Conservation (phyloP, 805 yeast genomes). For the Saccharomycopsis olivae region DNA sequence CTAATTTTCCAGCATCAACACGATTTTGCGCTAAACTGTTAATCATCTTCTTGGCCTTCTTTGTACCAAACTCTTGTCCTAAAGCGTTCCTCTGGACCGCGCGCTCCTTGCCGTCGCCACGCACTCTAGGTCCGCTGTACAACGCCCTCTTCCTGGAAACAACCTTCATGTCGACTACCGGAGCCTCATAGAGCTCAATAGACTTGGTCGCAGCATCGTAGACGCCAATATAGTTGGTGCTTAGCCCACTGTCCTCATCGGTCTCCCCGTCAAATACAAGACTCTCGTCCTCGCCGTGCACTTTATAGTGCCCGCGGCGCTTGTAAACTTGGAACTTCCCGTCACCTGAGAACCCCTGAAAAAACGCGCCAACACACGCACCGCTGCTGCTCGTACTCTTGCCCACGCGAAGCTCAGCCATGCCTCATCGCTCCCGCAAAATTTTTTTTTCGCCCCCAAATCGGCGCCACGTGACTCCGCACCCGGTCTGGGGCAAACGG, state of each 20-base stretch:
- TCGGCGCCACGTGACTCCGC: too few relatives aligned
- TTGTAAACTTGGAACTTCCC: too few relatives aligned
- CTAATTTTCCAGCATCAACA: slow-evolving; percentile 75
- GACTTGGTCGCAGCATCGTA: slow-evolving; percentile 59
- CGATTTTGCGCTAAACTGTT: slow-evolving; percentile 70
- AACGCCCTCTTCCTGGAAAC: slow-evolving; percentile 50
- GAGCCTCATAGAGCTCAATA: slow-evolving; percentile 52
- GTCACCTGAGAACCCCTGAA: too few relatives aligned
- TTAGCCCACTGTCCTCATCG: slow-evolving; percentile 28
- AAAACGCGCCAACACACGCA: too few relatives aligned
- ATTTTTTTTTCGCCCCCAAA: too few relatives aligned
- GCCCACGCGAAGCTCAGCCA: too few relatives aligned
- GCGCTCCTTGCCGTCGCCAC: slow-evolving; percentile 39
- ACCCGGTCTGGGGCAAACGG: too few relatives aligned
- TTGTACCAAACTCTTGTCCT: slow-evolving; percentile 96
- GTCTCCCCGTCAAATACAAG: slow-evolving; percentile 61
- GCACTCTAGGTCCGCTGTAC: slow-evolving; percentile 52
- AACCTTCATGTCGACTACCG: slow-evolving; percentile 53
- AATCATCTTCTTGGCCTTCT: slow-evolving; percentile 88
- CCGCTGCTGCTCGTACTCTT: too few relatives aligned
- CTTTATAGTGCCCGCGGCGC: too few relatives aligned
- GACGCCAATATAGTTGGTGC: slow-evolving; percentile 60
- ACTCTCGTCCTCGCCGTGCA: slow-evolving; percentile 72
- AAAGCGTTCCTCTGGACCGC: slow-evolving; percentile 65
- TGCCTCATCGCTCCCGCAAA: too few relatives aligned